A percentile compares a stretch with the other conserved stretches of the same genome.
These are phyloP conservation scores for Brassica rapa DNA, from an alignment of 345 rosid species.

Conservation along the genomic window DNA sequence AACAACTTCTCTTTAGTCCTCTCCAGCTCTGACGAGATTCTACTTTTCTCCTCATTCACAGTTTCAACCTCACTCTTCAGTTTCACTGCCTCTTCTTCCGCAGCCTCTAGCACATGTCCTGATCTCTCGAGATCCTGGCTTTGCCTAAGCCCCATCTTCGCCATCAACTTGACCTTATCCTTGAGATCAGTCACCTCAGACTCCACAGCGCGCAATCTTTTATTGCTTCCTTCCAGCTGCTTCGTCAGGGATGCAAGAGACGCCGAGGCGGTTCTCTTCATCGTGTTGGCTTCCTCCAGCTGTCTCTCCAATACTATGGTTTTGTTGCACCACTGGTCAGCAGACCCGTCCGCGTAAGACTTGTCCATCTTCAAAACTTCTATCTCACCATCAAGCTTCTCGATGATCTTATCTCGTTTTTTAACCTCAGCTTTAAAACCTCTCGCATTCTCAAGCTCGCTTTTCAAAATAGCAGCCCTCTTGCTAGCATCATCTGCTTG, in stretches of 20 bases:
- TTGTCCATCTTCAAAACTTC: background rate
- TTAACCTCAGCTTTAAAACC: slow-evolving; percentile 44
- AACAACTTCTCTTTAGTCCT: slow-evolving; percentile 61
- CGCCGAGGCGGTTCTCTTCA: background rate
- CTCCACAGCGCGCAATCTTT: background rate
- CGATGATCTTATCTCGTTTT: background rate
- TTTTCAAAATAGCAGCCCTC: slow-evolving; percentile 60
- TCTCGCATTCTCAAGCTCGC: slow-evolving; percentile 61
- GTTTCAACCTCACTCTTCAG: slow-evolving; percentile 50
- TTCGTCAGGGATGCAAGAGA: background rate
- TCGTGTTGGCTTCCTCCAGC: background rate
- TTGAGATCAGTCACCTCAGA: background rate
- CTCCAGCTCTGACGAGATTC: slow-evolving; percentile 65
- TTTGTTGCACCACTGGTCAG: background rate
- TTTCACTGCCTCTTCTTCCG: background rate
- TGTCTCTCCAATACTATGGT: background rate
- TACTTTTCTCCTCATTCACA: slow-evolving; percentile 68
- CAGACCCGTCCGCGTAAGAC: background rate
- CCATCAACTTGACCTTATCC: background rate
- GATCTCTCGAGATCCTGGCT: background rate
- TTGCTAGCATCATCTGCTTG: slow-evolving; percentile 87
- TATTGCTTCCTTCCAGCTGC: background rate
- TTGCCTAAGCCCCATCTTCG: background rate
- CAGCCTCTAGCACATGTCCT: background rate
- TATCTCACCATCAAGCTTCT: background rate